Evolutionary conservation across 2,329 filamentous ascomycete species (phyloP).

Genomic region (Calonectria hawksworthii): DNA sequence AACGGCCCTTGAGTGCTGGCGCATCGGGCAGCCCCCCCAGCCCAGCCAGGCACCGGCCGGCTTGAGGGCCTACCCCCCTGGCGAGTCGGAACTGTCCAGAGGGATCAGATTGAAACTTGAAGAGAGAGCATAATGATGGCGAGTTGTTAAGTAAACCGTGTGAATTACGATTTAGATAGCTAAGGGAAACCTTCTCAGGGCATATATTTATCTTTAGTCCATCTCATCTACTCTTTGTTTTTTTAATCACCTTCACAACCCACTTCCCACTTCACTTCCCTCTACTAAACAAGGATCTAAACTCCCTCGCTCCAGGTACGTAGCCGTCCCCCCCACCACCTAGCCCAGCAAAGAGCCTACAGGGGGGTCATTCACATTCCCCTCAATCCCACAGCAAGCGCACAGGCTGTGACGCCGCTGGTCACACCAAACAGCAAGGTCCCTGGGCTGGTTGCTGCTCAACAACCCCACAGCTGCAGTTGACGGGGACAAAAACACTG

Average conservation of each 20-base stretch:
- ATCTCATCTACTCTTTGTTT: not conserved
- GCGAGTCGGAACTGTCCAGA: not conserved
- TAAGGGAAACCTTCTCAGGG: too few species aligned
- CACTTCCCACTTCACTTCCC: too few species aligned
- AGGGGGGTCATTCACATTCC: slow-evolving; percentile 27
- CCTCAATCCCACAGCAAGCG: slow-evolving; percentile 21
- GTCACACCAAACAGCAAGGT: slow-evolving; percentile 41
- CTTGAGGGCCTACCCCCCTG: not conserved
- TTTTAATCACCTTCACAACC: not conserved
- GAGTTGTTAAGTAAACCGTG: too few species aligned
- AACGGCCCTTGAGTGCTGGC: slow-evolving; percentile 2
- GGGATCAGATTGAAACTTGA: not conserved
- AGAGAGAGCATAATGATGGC: not conserved
- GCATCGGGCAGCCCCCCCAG: slow-evolving; percentile 5
- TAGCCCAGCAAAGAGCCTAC: slow-evolving; percentile 8
- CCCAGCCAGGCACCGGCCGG: not conserved
- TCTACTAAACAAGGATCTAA: not conserved
- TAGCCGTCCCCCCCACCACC: slow-evolving; percentile 4
- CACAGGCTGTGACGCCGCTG: slow-evolving; percentile 22
- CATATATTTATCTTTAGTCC: not conserved
- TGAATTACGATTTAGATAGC: too few species aligned
- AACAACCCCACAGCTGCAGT: slow-evolving; percentile 44
- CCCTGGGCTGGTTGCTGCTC: slow-evolving; percentile 40
- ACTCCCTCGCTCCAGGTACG: not conserved
- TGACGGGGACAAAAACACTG: slow-evolving; percentile 31